phyloP scores from a whole-genome alignment of 495 filamentous ascomycete species.

The Xanthoparmelia taractica region DNA sequence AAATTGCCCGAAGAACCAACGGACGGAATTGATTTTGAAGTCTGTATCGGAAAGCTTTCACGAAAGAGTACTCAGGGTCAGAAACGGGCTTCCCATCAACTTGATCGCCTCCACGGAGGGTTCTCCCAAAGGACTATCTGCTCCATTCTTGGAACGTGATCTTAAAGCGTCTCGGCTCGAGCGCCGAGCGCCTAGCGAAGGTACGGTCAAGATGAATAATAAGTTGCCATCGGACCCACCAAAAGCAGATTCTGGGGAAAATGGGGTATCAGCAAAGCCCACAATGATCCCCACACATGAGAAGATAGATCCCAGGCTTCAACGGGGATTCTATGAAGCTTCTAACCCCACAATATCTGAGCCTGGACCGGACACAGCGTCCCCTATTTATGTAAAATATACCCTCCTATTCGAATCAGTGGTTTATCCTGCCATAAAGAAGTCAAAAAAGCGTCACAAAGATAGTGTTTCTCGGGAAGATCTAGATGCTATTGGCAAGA shows the following conservation, averaged over 20 bases:
- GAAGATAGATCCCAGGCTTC: background rate
- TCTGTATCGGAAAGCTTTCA: background rate
- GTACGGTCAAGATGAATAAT: background rate
- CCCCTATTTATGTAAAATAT: background rate
- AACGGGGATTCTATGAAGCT: background rate
- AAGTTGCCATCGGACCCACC: background rate
- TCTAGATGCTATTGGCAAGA: constrained; percentile 1
- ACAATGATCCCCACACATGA: background rate
- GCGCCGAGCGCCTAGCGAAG: background rate
- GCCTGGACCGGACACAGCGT: background rate
- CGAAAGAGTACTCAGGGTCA: background rate
- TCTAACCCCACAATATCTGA: background rate
- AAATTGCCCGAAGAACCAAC: background rate
- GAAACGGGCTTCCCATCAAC: background rate
- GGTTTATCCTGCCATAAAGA: background rate
- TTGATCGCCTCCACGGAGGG: background rate
- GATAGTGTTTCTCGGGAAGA: background rate
- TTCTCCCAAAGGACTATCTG: background rate
- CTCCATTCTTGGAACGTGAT: background rate
- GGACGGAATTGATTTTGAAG: background rate
- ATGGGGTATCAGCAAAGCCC: background rate
- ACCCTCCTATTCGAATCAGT: background rate
- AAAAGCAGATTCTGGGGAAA: background rate
- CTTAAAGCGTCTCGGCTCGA: background rate
- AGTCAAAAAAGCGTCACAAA: constrained; percentile 5